Evolutionary conservation across 495 filamentous ascomycete species (phyloP).

Genomic region (Talaromyces liani): DNA sequence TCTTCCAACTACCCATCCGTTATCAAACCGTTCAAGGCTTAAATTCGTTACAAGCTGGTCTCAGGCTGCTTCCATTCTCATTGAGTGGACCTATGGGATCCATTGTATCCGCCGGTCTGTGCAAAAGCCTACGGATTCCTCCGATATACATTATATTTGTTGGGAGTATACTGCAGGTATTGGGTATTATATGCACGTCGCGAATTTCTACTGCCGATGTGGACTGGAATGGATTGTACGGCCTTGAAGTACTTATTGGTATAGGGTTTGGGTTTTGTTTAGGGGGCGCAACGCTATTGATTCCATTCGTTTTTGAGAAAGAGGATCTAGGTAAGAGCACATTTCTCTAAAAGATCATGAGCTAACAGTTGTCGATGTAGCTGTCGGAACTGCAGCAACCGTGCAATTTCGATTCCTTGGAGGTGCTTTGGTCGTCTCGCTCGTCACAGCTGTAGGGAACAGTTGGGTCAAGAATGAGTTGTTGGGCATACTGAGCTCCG

Average conservation of each 20-base stretch:
- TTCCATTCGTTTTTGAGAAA: not conserved
- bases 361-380: not conserved
- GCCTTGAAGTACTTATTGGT: not conserved
- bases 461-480: not conserved
- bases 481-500: not conserved
- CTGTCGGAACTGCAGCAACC: not conserved
- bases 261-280: not conserved
- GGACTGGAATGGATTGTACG: not conserved
- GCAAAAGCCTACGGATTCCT: not conserved
- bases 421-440: not conserved
- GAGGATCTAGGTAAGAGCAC: not conserved
- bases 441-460: not conserved
- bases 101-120: not conserved
- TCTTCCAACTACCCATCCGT: not conserved
- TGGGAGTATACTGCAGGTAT: not conserved
- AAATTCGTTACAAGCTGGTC: not conserved
- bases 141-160: not conserved
- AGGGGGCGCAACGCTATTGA: not conserved
- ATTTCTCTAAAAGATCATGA: not conserved
- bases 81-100: not conserved
- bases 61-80: not conserved
- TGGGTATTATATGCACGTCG: not conserved
- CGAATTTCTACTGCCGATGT: not conserved
- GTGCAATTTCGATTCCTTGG: not conserved
- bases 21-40: not conserved